phyloP scores from a whole-genome alignment of 2,329 filamentous ascomycete genomes.

The Mollisiaceae sp. region DNA sequence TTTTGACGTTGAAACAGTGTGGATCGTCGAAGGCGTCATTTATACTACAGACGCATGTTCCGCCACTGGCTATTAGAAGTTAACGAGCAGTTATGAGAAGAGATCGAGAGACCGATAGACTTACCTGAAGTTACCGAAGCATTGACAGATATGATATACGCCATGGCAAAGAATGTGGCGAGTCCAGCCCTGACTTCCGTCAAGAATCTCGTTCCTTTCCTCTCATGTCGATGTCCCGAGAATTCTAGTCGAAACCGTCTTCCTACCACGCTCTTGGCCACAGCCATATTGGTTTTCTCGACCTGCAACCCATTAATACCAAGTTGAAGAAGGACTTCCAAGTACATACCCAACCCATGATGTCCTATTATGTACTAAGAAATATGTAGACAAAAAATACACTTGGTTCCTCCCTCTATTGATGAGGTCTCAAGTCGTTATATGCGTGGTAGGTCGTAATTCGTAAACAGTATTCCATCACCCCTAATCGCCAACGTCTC shows the following conservation, averaged over 20 bases:
- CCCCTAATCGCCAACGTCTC: conserved; percentile 11
- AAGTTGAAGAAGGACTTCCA: background rate
- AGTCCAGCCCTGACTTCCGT: conserved; percentile 85
- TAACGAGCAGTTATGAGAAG: conserved; percentile 45
- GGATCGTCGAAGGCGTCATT: conserved; percentile 45
- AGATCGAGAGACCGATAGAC: background rate
- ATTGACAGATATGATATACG: conserved; percentile 74
- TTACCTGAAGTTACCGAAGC: conserved; percentile 50
- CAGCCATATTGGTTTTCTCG: conserved; percentile 44
- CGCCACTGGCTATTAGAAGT: conserved; percentile 33
- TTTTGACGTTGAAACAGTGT: conserved; percentile 28
- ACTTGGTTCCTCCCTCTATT: background rate
- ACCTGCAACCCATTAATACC: conserved; percentile 31
- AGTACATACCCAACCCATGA: conserved; percentile 41
- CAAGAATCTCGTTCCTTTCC: conserved; percentile 73
- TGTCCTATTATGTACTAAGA: conserved; percentile 24
- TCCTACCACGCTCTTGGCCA: conserved; percentile 70
- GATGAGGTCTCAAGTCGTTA: conserved; percentile 16
- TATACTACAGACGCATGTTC: conserved; percentile 33
- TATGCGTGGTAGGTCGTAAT: conserved; percentile 21
- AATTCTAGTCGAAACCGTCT: conserved; percentile 81
- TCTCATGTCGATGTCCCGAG: conserved; percentile 67
- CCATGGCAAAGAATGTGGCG: conserved; percentile 73
- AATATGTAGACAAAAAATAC: conserved; percentile 23
- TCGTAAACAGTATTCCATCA: conserved; percentile 20